phyloP scores from a whole-genome alignment of 179 eudicot species.

The Sideroxylon spinosum region DNA sequence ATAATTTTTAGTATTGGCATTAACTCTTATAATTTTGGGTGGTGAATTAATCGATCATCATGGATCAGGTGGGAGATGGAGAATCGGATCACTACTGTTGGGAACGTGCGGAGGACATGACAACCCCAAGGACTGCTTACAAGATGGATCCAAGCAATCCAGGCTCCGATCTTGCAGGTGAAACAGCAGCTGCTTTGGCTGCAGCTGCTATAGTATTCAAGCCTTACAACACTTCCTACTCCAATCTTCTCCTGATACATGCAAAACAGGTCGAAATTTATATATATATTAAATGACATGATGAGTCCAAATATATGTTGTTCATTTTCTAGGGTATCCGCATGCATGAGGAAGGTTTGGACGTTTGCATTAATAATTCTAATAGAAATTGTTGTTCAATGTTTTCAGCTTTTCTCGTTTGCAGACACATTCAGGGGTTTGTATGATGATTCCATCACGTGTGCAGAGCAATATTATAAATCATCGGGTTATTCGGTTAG shows the following conservation, averaged over 20 bases:
- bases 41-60: background rate
- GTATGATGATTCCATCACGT: constrained; percentile 48
- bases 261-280: constrained; percentile 53
- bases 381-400: background rate
- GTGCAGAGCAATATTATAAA: constrained; percentile 50
- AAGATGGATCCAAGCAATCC: constrained; percentile 48
- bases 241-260: constrained; percentile 50
- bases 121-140: constrained; percentile 64
- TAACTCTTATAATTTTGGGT: background rate
- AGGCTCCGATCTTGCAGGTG: constrained; percentile 84
- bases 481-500: constrained; percentile 84
- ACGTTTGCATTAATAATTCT: too few species aligned
- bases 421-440: constrained; percentile 69
- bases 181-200: constrained; percentile 88
- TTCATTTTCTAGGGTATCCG: too few species aligned
- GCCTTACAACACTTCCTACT: constrained; percentile 67
- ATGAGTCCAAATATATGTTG: too few species aligned
- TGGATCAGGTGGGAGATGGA: constrained; percentile 73
- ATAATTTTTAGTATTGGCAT: background rate
- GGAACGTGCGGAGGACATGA: constrained; percentile 87
- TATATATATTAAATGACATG: background rate
- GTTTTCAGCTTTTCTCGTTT: constrained; percentile 69
- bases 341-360: too few species aligned
- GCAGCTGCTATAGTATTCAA: constrained; percentile 73
- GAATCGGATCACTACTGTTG: constrained; percentile 80